phyloP scores from a whole-genome alignment of 257 asterid species.

The Solanum bulbocastanum region DNA sequence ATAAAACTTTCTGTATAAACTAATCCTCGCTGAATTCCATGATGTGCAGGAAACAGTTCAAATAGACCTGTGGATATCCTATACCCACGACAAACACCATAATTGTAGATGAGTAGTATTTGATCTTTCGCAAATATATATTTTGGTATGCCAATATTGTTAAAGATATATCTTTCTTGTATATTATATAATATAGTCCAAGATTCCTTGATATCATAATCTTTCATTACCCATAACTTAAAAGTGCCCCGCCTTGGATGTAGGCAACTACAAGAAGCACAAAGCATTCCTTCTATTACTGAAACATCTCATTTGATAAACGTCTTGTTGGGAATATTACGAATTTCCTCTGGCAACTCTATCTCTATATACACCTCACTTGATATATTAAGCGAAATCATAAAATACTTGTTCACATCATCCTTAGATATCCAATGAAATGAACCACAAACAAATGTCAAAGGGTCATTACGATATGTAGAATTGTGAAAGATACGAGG shows the following conservation, averaged over 20 bases:
- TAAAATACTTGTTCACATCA: background rate
- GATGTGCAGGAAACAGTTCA: background rate
- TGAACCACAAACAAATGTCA: background rate
- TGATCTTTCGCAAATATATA: background rate
- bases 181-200: background rate
- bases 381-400: background rate
- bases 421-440: background rate
- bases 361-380: background rate
- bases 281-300: background rate
- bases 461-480: background rate
- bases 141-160: accelerated
- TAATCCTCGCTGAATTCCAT: background rate
- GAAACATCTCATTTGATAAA: background rate
- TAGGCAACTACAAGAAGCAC: background rate
- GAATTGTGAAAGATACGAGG: background rate
- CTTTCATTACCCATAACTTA: background rate
- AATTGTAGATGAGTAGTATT: background rate
- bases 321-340: too few species aligned
- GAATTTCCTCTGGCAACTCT: background rate
- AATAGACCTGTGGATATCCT: background rate
- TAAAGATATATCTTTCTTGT: too few species aligned
- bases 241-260: background rate
- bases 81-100: background rate
- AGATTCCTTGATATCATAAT: background rate
- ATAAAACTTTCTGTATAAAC: background rate